Evolutionary conservation across 2,329 filamentous ascomycete genomes (phyloP).

Genomic region (Penicillium sp.): DNA sequence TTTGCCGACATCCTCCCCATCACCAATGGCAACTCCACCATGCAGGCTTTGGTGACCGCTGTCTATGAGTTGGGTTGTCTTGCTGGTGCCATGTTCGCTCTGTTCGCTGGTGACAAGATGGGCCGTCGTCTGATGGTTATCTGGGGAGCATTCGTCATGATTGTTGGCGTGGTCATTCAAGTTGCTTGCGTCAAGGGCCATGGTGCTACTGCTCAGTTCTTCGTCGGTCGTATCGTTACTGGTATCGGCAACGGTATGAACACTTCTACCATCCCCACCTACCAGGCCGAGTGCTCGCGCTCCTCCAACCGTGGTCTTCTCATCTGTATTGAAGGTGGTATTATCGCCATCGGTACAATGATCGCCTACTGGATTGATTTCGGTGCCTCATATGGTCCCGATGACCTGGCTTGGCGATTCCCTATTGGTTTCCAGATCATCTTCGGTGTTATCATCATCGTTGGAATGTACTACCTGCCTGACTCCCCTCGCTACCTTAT

Average conservation of each 20-base stretch:
- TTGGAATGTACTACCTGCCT: slow-evolving; percentile 47
- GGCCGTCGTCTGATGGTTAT: slow-evolving; percentile 54
- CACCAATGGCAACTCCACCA: slow-evolving; percentile 40
- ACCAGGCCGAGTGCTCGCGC: slow-evolving; percentile 56
- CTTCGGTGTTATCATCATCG: slow-evolving; percentile 49
- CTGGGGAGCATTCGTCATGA: slow-evolving; percentile 57
- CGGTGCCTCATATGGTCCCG: slow-evolving; percentile 41
- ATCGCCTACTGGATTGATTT: slow-evolving; percentile 58
- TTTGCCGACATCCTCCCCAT: slow-evolving; percentile 39
- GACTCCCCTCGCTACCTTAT: slow-evolving; percentile 52
- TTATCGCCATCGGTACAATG: slow-evolving; percentile 53
- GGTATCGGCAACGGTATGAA: slow-evolving; percentile 60
- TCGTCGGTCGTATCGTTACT: slow-evolving; percentile 55
- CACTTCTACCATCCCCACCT: slow-evolving; percentile 57
- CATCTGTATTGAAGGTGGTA: slow-evolving; percentile 61
- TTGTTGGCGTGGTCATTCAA: slow-evolving; percentile 44
- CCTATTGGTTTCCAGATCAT: slow-evolving; percentile 57
- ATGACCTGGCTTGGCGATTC: slow-evolving; percentile 51
- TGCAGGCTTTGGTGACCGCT: slow-evolving; percentile 37
- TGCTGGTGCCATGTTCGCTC: slow-evolving; percentile 39
- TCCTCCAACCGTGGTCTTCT: slow-evolving; percentile 62
- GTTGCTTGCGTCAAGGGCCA: slow-evolving; percentile 34
- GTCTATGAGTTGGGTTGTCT: slow-evolving; percentile 40
- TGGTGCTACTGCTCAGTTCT: slow-evolving; percentile 52
- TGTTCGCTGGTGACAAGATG: slow-evolving; percentile 38